These are phyloP conservation scores for Eleusine coracana DNA, from an alignment of 176 grass and related monocot genomes.

Conservation along the genomic window DNA sequence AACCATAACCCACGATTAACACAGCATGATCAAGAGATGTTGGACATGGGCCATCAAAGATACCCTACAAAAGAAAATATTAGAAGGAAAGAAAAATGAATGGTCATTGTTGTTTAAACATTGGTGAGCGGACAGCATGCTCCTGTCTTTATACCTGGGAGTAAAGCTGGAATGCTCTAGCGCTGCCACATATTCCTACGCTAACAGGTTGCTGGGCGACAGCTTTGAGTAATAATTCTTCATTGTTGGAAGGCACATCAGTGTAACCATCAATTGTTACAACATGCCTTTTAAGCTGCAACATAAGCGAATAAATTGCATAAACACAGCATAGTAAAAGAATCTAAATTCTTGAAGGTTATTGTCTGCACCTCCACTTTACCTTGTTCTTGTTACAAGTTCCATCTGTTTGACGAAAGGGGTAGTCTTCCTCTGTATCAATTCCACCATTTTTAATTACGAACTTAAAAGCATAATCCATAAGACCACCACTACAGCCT, in stretches of 20 bases:
- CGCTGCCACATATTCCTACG: constrained; percentile 95
- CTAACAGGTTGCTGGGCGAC: constrained; percentile 91
- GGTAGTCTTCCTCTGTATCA: constrained; percentile 89
- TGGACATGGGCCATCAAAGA: constrained; percentile 90
- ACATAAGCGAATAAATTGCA: constrained; percentile 20
- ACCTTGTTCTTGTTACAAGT: constrained; percentile 89
- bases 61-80: constrained; percentile 66
- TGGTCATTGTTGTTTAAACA: background rate
- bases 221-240: constrained; percentile 75
- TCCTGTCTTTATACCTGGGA: constrained; percentile 56
- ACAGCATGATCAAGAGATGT: constrained; percentile 94
- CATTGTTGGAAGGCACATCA: constrained; percentile 74
- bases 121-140: background rate
- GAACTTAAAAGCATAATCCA: constrained; percentile 90
- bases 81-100: background rate
- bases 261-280: constrained; percentile 87
- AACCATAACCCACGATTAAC: constrained; percentile 92
- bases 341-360: constrained; percentile 1
- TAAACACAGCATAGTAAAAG: constrained; percentile 12
- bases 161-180: constrained; percentile 86
- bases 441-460: constrained; percentile 87
- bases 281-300: constrained; percentile 77
- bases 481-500: constrained; percentile 84
- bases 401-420: constrained; percentile 59
- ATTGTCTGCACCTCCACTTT: constrained; percentile 8